phyloP scores from a whole-genome alignment of 1,284 basidiomycete species.

The Leccinum pachyderme region DNA sequence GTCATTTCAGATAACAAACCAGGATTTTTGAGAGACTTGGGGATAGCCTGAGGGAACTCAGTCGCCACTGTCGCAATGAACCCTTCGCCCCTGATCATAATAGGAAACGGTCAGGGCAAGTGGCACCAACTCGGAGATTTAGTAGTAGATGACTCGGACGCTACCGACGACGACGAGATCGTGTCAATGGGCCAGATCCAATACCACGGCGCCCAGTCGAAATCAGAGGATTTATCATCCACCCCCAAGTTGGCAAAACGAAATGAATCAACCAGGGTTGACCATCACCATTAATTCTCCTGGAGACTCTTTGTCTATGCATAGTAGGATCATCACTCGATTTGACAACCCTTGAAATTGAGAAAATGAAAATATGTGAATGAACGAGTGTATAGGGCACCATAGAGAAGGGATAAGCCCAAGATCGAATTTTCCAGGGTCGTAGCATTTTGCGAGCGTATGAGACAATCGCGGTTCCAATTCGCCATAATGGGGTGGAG shows the following conservation, averaged over 20 bases:
- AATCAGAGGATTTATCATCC: not conserved
- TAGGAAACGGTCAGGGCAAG: not conserved
- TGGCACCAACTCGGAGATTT: not conserved
- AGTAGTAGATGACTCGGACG: not conserved
- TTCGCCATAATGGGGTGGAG: not conserved
- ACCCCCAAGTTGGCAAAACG: not conserved
- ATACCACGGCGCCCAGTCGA: not conserved
- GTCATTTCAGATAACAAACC: not conserved
- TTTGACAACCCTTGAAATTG: not conserved
- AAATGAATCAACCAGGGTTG: not conserved
- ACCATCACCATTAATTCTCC: not conserved
- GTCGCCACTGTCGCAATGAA: not conserved
- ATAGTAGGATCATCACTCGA: not conserved
- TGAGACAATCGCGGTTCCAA: not conserved
- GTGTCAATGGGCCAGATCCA: not conserved
- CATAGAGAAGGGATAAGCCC: not conserved
- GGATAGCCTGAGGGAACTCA: not conserved
- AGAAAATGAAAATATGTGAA: not conserved
- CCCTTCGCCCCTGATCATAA: not conserved
- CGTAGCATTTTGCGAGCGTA: not conserved
- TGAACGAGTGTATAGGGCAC: not conserved
- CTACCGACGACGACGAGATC: not conserved
- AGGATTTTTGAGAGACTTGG: not conserved
- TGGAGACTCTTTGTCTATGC: not conserved
- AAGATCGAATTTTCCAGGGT: not conserved